Conservation (phyloP, 768 basidiomycete genomes). For the Crucibulum laeve region DNA sequence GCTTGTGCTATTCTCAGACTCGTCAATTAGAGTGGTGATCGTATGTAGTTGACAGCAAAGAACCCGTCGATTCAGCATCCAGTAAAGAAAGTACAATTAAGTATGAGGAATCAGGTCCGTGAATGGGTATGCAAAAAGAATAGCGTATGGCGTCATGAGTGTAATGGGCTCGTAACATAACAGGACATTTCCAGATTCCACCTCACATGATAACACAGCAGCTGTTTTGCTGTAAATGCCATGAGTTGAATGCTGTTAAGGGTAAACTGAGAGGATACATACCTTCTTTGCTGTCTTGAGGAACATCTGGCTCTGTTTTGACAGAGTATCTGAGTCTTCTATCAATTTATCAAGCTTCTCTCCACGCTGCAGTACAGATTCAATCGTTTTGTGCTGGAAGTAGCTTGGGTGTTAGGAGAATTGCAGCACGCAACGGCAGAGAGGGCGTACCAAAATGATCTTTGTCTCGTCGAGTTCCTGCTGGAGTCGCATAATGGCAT, state of each 20-base stretch:
- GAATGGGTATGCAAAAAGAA: too few relatives aligned
- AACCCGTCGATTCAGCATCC: too few relatives aligned
- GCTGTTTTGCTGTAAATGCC: constrained; percentile 80
- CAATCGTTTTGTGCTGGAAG: constrained; percentile 95
- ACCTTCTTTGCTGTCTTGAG: constrained; percentile 99
- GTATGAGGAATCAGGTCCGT: too few relatives aligned
- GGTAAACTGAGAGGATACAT: constrained; percentile 12
- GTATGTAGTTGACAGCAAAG: too few relatives aligned
- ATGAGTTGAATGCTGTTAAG: constrained; percentile 7
- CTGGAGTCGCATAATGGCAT: constrained; percentile 97
- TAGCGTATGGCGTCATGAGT: too few relatives aligned
- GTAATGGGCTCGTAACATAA: too few relatives aligned
- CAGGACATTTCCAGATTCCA: too few relatives aligned
- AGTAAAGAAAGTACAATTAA: too few relatives aligned
- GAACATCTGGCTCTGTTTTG: constrained; percentile 94
- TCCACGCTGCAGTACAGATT: constrained; percentile 91
- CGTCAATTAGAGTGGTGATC: too few relatives aligned
- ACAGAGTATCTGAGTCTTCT: constrained; percentile 85
- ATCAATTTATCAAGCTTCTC: constrained; percentile 96
- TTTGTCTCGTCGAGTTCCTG: constrained; percentile 99
- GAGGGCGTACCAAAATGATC: constrained; percentile 79
- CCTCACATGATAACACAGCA: constrained; percentile 92
- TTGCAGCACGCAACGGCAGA: not conserved
- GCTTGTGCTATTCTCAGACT: too few relatives aligned
- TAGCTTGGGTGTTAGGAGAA: constrained; percentile 2